These are phyloP conservation scores for Beauveria sp. DNA, from an alignment of 2,329 filamentous ascomycete genomes.

Conservation along the genomic window DNA sequence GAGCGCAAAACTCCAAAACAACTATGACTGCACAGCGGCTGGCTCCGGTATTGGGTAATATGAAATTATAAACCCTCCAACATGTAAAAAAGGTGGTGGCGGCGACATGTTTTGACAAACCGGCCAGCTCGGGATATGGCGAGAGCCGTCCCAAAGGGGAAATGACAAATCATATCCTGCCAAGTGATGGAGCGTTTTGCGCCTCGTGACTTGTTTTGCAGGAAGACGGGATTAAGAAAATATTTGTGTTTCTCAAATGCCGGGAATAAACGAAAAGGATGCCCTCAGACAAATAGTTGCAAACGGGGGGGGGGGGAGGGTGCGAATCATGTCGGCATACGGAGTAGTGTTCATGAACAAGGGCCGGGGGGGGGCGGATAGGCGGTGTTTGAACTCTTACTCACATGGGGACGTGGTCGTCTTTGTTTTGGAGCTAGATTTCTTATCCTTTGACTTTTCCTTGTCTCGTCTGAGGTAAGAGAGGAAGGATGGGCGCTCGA, in stretches of 20 bases:
- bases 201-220: too few relatives aligned
- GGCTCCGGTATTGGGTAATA: not conserved
- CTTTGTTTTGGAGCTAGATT: conserved; percentile 1
- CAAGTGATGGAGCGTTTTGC: too few relatives aligned
- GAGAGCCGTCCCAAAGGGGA: not conserved
- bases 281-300: not conserved
- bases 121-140: not conserved
- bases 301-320: not conserved
- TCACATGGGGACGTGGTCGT: conserved; percentile 1
- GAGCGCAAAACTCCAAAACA: not conserved
- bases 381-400: not conserved
- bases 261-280: not conserved
- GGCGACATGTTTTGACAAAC: not conserved
- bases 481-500: conserved; percentile 7
- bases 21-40: not conserved
- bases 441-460: conserved; percentile 4
- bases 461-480: conserved; percentile 11
- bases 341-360: not conserved
- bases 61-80: not conserved
- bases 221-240: too few relatives aligned
- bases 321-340: too few relatives aligned
- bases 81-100: not conserved
- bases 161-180: conserved; percentile 6
- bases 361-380: not conserved
- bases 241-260: not conserved